These are phyloP conservation scores for Laetiporus sulphureus DNA, from an alignment of 1,284 basidiomycete species.

Conservation along the genomic window DNA sequence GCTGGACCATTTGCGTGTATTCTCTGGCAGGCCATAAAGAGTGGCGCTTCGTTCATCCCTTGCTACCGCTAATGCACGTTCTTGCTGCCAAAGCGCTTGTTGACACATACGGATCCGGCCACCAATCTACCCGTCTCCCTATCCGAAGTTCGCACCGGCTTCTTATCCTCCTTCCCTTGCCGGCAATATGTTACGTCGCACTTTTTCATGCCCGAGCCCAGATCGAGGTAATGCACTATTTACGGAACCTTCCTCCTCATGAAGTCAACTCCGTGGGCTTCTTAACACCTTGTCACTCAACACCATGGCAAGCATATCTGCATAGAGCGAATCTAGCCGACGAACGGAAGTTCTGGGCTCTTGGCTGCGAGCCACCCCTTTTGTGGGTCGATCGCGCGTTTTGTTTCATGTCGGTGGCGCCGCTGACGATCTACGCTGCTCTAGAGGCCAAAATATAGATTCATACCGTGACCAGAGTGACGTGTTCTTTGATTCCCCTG, in stretches of 20 bases:
- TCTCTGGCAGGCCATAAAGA: slow-evolving; percentile 90
- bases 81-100: slow-evolving; percentile 72
- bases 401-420: slow-evolving; percentile 5
- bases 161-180: slow-evolving; percentile 48
- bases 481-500: slow-evolving; percentile 75
- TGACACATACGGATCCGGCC: slow-evolving; percentile 28
- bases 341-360: slow-evolving; percentile 62
- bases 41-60: slow-evolving; percentile 93
- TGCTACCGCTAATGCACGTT: slow-evolving; percentile 82
- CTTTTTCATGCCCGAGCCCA: slow-evolving; percentile 75
- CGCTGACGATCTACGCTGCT: slow-evolving; percentile 9
- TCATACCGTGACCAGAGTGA: slow-evolving; percentile 80
- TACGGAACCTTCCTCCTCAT: slow-evolving; percentile 43
- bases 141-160: slow-evolving; percentile 32
- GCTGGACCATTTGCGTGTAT: slow-evolving; percentile 67
- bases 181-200: slow-evolving; percentile 62
- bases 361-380: slow-evolving; percentile 90
- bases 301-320: slow-evolving; percentile 88
- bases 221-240: slow-evolving; percentile 62
- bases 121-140: slow-evolving; percentile 14
- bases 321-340: slow-evolving; percentile 59
- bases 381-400: slow-evolving; percentile 38
- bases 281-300: slow-evolving; percentile 98
- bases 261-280: slow-evolving; percentile 68
- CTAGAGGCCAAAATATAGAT: slow-evolving; percentile 42